Percentiles rank a stretch among this genome's conserved stretches.
These are phyloP conservation scores for Trapa incisa DNA, from an alignment of 345 rosid species.

Conservation along the genomic window DNA sequence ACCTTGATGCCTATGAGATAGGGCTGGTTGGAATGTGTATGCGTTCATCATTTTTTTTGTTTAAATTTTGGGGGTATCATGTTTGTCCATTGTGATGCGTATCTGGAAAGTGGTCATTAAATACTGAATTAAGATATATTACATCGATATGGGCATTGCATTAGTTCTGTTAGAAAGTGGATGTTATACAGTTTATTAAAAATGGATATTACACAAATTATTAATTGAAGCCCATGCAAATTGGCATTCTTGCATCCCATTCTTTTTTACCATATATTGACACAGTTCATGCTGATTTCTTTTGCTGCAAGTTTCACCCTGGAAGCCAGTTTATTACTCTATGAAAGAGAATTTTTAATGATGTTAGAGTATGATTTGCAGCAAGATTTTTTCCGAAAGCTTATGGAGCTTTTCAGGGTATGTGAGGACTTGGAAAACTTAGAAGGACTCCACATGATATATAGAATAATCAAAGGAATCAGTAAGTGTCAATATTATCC, in stretches of 20 bases:
- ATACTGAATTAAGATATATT: no score
- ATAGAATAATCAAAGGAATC: conserved; percentile 68
- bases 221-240: no score
- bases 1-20: no score
- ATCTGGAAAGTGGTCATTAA: no score
- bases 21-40: no score
- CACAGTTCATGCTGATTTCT: neutral
- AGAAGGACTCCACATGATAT: conserved; percentile 70
- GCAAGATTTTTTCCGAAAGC: conserved; percentile 61
- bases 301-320: neutral
- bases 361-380: conserved; percentile 19
- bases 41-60: no score
- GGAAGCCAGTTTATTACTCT: neutral
- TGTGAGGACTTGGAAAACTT: conserved; percentile 55
- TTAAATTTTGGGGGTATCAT: no score
- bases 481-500: conserved; percentile 27
- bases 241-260: neutral
- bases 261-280: neutral
- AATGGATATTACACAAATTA: no score
- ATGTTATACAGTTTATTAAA: no score
- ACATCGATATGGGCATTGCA: no score
- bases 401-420: conserved; percentile 56
- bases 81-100: no score
- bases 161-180: no score
- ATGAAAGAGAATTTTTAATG: neutral